These are phyloP conservation scores for Hortaea sp. DNA, from an alignment of 2,329 filamentous ascomycete species.

Conservation along the genomic window DNA sequence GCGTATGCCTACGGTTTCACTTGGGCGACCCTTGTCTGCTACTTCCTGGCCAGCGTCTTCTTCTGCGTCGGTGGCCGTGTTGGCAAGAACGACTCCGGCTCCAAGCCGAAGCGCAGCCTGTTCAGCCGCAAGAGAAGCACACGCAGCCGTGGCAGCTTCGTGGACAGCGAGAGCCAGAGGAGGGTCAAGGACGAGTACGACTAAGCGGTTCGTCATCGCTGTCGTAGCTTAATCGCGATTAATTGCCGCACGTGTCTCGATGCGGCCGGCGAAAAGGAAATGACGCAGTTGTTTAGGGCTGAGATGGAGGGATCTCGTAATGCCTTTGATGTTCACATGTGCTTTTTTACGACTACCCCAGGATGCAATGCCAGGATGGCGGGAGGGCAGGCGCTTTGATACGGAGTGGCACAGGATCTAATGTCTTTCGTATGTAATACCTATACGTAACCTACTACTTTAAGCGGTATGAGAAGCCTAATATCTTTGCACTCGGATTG, in stretches of 20 bases:
- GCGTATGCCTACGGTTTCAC: constrained; percentile 64
- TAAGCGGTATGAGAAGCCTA: too few species aligned
- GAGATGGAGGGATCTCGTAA: background rate
- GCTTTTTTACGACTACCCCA: background rate
- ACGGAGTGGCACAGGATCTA: too few species aligned
- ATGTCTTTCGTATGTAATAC: too few species aligned
- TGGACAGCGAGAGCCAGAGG: constrained; percentile 46
- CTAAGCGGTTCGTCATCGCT: constrained; percentile 23
- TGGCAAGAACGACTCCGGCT: constrained; percentile 32
- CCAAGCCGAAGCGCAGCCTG: constrained; percentile 28
- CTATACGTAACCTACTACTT: too few species aligned
- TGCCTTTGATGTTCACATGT: background rate
- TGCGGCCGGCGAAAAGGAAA: too few species aligned
- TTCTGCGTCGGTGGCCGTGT: constrained; percentile 54
- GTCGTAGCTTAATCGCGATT: too few species aligned
- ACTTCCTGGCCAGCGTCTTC: constrained; percentile 56
- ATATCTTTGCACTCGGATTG: too few species aligned
- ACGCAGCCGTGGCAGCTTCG: constrained; percentile 40
- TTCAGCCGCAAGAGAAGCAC: constrained; percentile 43
- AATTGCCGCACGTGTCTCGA: too few species aligned
- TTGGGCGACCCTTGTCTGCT: constrained; percentile 59
- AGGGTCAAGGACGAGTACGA: constrained; percentile 63
- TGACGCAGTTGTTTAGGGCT: too few species aligned
- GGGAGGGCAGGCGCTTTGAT: too few species aligned
- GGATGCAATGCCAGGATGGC: background rate